Percentiles rank a stretch among this genome's conserved stretches.
phyloP scores from a whole-genome alignment of 805 yeast genomes.

The Candida dajiaensis region DNA sequence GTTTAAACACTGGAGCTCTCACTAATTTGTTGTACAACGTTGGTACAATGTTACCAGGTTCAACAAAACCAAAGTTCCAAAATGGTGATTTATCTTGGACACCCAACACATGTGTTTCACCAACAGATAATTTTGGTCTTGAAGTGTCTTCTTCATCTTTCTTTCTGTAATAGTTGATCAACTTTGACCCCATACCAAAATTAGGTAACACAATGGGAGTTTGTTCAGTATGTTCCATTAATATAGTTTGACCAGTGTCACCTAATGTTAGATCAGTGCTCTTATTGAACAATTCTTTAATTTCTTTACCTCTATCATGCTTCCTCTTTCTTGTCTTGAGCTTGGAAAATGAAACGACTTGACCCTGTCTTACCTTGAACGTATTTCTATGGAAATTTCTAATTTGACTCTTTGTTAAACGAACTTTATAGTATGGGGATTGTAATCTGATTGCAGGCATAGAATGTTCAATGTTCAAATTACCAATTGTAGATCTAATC shows the following conservation, averaged over 20 bases:
- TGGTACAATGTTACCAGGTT: constrained; percentile 89
- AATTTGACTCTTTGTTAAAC: constrained; percentile 55
- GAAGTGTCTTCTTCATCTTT: constrained; percentile 71
- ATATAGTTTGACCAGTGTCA: constrained; percentile 71
- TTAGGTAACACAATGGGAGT: constrained; percentile 75
- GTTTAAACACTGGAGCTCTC: constrained; percentile 90
- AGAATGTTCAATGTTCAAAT: constrained; percentile 85
- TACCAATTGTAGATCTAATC: constrained; percentile 88
- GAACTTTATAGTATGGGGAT: constrained; percentile 85
- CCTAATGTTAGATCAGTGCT: constrained; percentile 77
- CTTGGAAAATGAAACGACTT: constrained; percentile 69
- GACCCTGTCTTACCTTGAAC: constrained; percentile 72
- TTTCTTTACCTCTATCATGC: constrained; percentile 80
- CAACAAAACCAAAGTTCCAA: constrained; percentile 98
- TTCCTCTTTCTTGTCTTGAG: constrained; percentile 76
- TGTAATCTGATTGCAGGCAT: constrained; percentile 83
- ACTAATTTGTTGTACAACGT: constrained; percentile 87
- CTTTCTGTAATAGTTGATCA: constrained; percentile 90
- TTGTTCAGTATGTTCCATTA: constrained; percentile 90
- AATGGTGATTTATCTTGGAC: constrained; percentile 94
- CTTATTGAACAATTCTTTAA: constrained; percentile 63
- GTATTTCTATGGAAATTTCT: constrained; percentile 77
- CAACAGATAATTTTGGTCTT: constrained; percentile 82
- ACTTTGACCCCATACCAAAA: constrained; percentile 93
- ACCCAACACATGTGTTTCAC: constrained; percentile 95